These are phyloP conservation scores for Tuber calosporum DNA, from an alignment of 495 filamentous ascomycete species.

Conservation along the genomic window DNA sequence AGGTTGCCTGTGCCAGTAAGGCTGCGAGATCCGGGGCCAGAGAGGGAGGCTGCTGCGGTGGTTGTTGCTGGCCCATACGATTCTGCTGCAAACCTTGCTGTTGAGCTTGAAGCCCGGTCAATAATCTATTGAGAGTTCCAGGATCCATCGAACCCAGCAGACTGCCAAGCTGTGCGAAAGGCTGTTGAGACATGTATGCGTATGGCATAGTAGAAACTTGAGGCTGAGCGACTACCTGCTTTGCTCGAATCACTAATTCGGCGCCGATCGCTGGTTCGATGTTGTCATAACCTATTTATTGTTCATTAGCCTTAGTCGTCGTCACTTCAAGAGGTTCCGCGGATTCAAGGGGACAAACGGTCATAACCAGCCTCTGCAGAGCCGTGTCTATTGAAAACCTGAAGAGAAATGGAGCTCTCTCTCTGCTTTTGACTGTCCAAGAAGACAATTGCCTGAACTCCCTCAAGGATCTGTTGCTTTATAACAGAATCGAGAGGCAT, in stretches of 20 bases:
- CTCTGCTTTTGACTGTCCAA: constrained; percentile 61
- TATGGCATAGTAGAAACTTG: constrained; percentile 16
- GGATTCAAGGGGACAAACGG: constrained; percentile 46
- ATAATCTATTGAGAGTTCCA: constrained; percentile 60
- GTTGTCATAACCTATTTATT: constrained; percentile 61
- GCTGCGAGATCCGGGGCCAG: constrained; percentile 54
- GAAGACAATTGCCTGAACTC: constrained; percentile 75
- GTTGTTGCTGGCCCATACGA: constrained; percentile 45
- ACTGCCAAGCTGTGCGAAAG: constrained; percentile 48
- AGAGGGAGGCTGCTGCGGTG: constrained; percentile 44
- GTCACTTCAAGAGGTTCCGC: constrained; percentile 1
- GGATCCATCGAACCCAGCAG: constrained; percentile 62
- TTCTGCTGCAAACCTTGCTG: constrained; percentile 42
- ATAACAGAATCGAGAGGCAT: constrained; percentile 69
- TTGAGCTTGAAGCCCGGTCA: constrained; percentile 53
- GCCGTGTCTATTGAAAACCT: constrained; percentile 73
- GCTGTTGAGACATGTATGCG: constrained; percentile 6
- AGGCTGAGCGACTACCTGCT: constrained; percentile 49
- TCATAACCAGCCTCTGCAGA: constrained; percentile 63
- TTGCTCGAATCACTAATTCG: constrained; percentile 71
- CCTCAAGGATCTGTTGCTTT: constrained; percentile 77
- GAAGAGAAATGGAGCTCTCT: constrained; percentile 64
- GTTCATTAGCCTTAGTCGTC: neutral
- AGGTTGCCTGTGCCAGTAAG: constrained; percentile 48
- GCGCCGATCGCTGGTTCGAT: constrained; percentile 69